Percentiles rank a stretch among this genome's conserved stretches.
These are phyloP conservation scores for Camelina neglecta DNA, from an alignment of 345 rosid species.

Conservation along the genomic window DNA sequence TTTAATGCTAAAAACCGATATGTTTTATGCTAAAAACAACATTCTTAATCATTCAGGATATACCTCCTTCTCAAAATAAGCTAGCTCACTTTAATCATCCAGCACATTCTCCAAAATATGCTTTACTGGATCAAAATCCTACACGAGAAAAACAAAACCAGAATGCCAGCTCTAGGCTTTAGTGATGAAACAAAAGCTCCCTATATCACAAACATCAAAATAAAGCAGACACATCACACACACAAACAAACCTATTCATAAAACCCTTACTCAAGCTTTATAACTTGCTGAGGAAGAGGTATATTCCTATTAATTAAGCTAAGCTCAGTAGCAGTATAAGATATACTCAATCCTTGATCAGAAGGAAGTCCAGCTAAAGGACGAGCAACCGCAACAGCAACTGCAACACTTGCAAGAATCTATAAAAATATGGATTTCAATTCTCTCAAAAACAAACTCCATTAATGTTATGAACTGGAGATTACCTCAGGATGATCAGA, in stretches of 20 bases:
- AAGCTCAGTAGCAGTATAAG: slow-evolving; percentile 76
- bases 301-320: slow-evolving; percentile 81
- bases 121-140: slow-evolving; percentile 90
- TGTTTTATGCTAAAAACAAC: too few species aligned
- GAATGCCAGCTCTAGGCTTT: background rate
- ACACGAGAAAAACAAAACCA: slow-evolving; percentile 34
- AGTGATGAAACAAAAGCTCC: background rate
- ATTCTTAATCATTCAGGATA: background rate
- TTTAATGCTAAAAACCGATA: too few species aligned
- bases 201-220: background rate
- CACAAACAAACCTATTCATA: slow-evolving; percentile 66
- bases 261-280: slow-evolving; percentile 88
- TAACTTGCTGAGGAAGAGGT: too few species aligned
- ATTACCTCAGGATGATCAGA: slow-evolving; percentile 90
- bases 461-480: background rate
- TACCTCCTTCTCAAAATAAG: slow-evolving; percentile 85
- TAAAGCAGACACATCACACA: slow-evolving; percentile 26
- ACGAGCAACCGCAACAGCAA: slow-evolving; percentile 97
- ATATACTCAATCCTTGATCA: slow-evolving; percentile 73
- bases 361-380: slow-evolving; percentile 85
- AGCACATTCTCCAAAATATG: slow-evolving; percentile 83
- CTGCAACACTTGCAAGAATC: slow-evolving; percentile 97
- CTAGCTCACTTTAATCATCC: slow-evolving; percentile 63
- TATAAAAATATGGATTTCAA: slow-evolving; percentile 23
- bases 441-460: background rate